Conservation (phyloP, 1,284 basidiomycete genomes). For the Ustilago esculenta region DNA sequence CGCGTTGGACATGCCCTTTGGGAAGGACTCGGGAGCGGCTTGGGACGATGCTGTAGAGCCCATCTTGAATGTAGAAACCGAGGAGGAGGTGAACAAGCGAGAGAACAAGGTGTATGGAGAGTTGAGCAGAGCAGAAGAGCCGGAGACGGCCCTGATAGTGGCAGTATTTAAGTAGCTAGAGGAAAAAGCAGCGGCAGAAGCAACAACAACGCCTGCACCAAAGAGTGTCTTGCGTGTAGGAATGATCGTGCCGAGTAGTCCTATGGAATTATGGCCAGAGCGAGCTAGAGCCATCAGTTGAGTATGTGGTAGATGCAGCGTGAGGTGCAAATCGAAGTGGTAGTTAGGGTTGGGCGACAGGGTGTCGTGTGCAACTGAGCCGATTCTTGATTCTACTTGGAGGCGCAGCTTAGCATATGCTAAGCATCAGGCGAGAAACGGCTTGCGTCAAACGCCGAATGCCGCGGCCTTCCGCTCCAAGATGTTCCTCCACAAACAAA, state of each 20-base stretch:
- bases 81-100: slow-evolving; percentile 23
- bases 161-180: slow-evolving; percentile 11
- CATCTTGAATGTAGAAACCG: slow-evolving; percentile 25
- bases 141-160: not conserved
- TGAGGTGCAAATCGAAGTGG: too few relatives aligned
- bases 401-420: slow-evolving; percentile 1
- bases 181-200: slow-evolving; percentile 23
- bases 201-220: slow-evolving; percentile 26
- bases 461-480: too few relatives aligned
- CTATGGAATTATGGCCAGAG: slow-evolving; percentile 14
- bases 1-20: slow-evolving; percentile 74
- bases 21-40: slow-evolving; percentile 38
- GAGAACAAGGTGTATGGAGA: not conserved
- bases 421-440: slow-evolving; percentile 12
- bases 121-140: not conserved
- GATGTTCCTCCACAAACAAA: slow-evolving; percentile 21
- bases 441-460: slow-evolving; percentile 4
- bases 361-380: slow-evolving; percentile 25
- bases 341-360: too few relatives aligned
- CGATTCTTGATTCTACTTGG: not conserved
- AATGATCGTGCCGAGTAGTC: slow-evolving; percentile 25
- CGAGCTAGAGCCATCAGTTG: slow-evolving; percentile 38
- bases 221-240: slow-evolving; percentile 21
- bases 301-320: too few relatives aligned
- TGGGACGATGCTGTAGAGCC: slow-evolving; percentile 38